phyloP scores from a whole-genome alignment of 169 alveolate species.

The Besnoitia besnoiti region DNA sequence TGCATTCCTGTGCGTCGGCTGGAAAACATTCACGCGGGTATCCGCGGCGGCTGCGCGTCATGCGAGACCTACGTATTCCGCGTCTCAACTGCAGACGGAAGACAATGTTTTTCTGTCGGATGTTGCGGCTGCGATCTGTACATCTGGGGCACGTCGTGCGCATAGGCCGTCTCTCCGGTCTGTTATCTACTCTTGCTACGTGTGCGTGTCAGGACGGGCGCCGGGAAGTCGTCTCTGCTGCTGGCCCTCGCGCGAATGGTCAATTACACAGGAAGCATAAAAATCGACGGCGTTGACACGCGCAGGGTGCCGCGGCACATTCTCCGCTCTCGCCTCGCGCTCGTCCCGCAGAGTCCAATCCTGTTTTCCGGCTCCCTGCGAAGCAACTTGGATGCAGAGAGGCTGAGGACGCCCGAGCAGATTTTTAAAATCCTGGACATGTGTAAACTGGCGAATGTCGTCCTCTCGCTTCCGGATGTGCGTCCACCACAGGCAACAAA shows the following conservation, averaged over 20 bases:
- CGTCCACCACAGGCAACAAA: not conserved
- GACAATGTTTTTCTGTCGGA: too few relatives aligned
- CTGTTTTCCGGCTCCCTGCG: conserved; percentile 81
- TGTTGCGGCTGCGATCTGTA: too few relatives aligned
- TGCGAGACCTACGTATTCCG: too few relatives aligned
- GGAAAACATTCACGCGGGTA: too few relatives aligned
- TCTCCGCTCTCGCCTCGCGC: conserved; percentile 77
- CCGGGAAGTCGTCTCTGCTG: conserved; percentile 83
- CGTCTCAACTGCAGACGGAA: too few relatives aligned
- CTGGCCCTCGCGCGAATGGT: conserved; percentile 78
- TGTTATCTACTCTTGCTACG: too few relatives aligned
- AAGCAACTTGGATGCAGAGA: conserved; percentile 83
- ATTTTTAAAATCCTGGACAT: conserved; percentile 66
- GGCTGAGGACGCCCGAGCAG: conserved; percentile 70
- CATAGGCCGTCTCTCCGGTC: too few relatives aligned
- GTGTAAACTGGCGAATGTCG: conserved; percentile 49
- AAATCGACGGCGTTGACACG: conserved; percentile 78
- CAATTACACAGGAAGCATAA: conserved; percentile 72
- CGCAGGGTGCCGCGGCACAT: conserved; percentile 69
- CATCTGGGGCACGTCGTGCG: too few relatives aligned
- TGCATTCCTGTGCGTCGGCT: too few relatives aligned
- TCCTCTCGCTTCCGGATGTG: conserved; percentile 67
- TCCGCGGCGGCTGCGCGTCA: too few relatives aligned
- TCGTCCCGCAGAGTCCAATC: conserved; percentile 85
- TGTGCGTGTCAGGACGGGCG: conserved; percentile 85